phyloP scores from a whole-genome alignment of 192 early-diverging fungal genomes.

The Coemansia sp. region DNA sequence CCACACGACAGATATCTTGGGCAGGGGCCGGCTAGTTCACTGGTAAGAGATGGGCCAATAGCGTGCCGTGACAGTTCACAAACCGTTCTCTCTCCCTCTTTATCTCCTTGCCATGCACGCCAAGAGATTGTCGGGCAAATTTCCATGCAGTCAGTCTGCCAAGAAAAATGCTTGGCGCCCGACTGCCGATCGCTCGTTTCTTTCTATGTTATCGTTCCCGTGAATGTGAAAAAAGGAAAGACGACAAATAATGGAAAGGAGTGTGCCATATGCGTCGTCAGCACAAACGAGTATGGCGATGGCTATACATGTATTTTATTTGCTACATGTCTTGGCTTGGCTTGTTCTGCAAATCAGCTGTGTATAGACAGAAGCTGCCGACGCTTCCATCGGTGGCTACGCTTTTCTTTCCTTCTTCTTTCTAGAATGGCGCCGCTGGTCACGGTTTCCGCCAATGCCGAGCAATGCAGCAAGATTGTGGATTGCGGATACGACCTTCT shows the following conservation, averaged over 20 bases:
- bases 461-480: not conserved
- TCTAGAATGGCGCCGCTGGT: not conserved
- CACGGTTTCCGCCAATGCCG: not conserved
- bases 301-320: too few relatives aligned
- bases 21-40: too few relatives aligned
- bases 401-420: not conserved
- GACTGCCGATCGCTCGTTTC: conserved; percentile 2
- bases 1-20: too few relatives aligned
- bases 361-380: not conserved
- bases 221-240: not conserved
- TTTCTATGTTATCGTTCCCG: too few relatives aligned
- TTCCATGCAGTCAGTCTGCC: not conserved
- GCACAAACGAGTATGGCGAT: not conserved
- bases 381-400: not conserved
- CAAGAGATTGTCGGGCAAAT: not conserved
- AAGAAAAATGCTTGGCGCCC: not conserved
- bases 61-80: not conserved
- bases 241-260: not conserved
- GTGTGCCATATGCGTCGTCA: not conserved
- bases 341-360: not conserved
- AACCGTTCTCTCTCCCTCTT: not conserved
- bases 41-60: too few relatives aligned
- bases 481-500: too few relatives aligned
- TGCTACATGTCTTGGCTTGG: not conserved
- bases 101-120: not conserved